These are phyloP conservation scores for Plasmopara muralis DNA, from an alignment of 352 stramenopile genomes.

Conservation along the genomic window DNA sequence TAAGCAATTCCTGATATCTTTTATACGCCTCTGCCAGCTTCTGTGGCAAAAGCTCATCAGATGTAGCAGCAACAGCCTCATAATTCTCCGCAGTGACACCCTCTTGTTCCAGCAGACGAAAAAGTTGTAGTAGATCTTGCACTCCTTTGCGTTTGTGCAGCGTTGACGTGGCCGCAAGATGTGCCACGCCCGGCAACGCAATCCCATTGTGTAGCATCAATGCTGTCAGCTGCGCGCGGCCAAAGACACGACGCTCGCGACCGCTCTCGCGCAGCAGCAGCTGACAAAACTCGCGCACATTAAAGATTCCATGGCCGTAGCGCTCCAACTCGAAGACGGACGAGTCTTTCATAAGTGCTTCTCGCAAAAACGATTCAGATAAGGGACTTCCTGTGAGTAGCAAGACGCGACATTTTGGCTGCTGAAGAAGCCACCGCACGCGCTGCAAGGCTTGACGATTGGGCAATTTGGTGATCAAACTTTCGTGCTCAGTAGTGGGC, in stretches of 20 bases:
- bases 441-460: slow-evolving; percentile 26
- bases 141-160: slow-evolving; percentile 49
- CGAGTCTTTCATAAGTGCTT: slow-evolving; percentile 20
- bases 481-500: slow-evolving; percentile 27
- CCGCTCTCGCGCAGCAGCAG: slow-evolving; percentile 57
- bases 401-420: slow-evolving; percentile 29
- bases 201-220: slow-evolving; percentile 50
- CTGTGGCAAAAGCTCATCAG: slow-evolving; percentile 6
- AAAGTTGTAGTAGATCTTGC: slow-evolving; percentile 60
- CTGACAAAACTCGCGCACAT: slow-evolving; percentile 57
- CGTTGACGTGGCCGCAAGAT: slow-evolving; percentile 35
- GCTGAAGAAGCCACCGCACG: slow-evolving; percentile 28
- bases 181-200: slow-evolving; percentile 29
- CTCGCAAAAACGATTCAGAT: slow-evolving; percentile 20
- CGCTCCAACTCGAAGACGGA: slow-evolving; percentile 66
- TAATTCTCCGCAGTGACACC: slow-evolving; percentile 44
- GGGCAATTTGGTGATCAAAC: slow-evolving; percentile 22
- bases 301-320: slow-evolving; percentile 48
- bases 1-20: slow-evolving; percentile 45
- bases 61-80: slow-evolving; percentile 9
- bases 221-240: slow-evolving; percentile 34
- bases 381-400: slow-evolving; percentile 26
- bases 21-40: slow-evolving; percentile 44
- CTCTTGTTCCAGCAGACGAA: slow-evolving; percentile 59
- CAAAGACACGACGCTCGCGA: slow-evolving; percentile 43